These are phyloP conservation scores for Pichia kudriavzevii DNA, from an alignment of 1,139 yeast species.

Conservation along the genomic window DNA sequence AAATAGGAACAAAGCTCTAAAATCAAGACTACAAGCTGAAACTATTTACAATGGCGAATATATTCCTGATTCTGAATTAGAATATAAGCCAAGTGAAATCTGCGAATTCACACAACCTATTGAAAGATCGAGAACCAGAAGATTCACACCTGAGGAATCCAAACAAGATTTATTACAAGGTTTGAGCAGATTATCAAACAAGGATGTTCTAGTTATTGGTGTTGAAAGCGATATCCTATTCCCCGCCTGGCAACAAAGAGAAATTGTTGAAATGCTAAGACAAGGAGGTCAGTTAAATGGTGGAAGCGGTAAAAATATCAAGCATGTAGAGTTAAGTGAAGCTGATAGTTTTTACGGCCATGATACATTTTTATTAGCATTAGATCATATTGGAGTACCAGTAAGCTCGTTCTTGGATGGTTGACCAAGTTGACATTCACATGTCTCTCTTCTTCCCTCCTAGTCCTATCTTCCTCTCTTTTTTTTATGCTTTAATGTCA, in stretches of 20 bases:
- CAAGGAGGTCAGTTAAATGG: slow-evolving; percentile 32
- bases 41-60: slow-evolving; percentile 25
- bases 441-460: too few relatives aligned
- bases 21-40: slow-evolving; percentile 36
- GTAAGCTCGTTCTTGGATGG: slow-evolving; percentile 51
- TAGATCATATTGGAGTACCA: slow-evolving; percentile 74
- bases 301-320: slow-evolving; percentile 35
- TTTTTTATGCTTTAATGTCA: neutral
- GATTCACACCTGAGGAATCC: slow-evolving; percentile 45
- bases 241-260: slow-evolving; percentile 93
- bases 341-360: slow-evolving; percentile 81
- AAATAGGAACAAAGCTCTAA: slow-evolving; percentile 38
- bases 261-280: slow-evolving; percentile 57
- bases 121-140: slow-evolving; percentile 36
- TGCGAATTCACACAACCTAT: slow-evolving; percentile 45
- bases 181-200: slow-evolving; percentile 51
- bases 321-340: slow-evolving; percentile 66
- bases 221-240: slow-evolving; percentile 87
- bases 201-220: slow-evolving; percentile 72
- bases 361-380: slow-evolving; percentile 76
- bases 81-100: slow-evolving; percentile 22
- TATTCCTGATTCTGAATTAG: slow-evolving; percentile 22
- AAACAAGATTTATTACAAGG: slow-evolving; percentile 59
- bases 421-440: too few relatives aligned
- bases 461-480: neutral